Conservation (phyloP, 768 basidiomycete genomes). For the Psilocybe azurescens region DNA sequence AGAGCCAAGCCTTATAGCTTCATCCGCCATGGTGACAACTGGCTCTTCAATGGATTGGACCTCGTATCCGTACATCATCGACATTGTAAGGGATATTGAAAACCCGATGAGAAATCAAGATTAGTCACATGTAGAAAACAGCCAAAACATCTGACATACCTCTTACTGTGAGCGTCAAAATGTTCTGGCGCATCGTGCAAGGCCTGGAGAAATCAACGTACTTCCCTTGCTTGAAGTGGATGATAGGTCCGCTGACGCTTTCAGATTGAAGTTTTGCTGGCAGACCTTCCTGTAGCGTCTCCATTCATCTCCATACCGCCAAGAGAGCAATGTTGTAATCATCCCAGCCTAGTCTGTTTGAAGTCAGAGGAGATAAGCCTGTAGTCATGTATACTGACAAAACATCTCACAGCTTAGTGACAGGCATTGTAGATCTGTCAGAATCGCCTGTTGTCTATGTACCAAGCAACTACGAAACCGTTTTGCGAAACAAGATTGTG, state of each 20-base stretch:
- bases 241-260: slow-evolving; percentile 29
- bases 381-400: not conserved
- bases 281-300: slow-evolving; percentile 38
- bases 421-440: slow-evolving; percentile 39
- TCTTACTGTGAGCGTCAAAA: slow-evolving; percentile 16
- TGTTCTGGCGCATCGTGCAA: slow-evolving; percentile 24
- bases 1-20: slow-evolving; percentile 6
- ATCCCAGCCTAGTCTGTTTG: slow-evolving; percentile 37
- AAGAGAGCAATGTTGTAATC: slow-evolving; percentile 35
- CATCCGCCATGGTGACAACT: slow-evolving; percentile 5
- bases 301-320: slow-evolving; percentile 40
- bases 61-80: slow-evolving; percentile 20
- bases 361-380: not conserved
- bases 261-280: slow-evolving; percentile 36
- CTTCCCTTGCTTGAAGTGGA: slow-evolving; percentile 30
- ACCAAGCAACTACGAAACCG: too few species aligned
- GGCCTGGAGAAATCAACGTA: slow-evolving; percentile 32
- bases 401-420: slow-evolving; percentile 17
- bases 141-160: slow-evolving; percentile 4
- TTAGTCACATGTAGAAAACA: too few species aligned
- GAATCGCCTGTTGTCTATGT: slow-evolving; percentile 29
- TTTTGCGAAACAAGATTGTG: too few species aligned
- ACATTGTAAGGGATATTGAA: slow-evolving; percentile 13
- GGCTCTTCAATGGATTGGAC: slow-evolving; percentile 15
- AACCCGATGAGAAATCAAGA: slow-evolving; percentile 3